phyloP scores from a whole-genome alignment of 805 yeast genomes.

The Lipomyces sp. region DNA sequence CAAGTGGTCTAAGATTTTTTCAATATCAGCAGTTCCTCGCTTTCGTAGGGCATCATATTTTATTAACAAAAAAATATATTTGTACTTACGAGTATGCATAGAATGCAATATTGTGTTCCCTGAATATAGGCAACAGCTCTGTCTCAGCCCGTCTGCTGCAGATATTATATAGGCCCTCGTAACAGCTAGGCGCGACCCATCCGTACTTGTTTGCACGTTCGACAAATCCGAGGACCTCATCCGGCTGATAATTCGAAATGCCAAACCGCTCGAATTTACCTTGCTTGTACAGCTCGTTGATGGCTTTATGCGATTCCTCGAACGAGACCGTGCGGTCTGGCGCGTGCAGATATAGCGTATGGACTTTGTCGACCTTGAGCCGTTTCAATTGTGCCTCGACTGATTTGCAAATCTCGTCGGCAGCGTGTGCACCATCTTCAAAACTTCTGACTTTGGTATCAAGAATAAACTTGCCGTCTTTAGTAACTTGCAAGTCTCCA shows the following conservation, averaged over 20 bases:
- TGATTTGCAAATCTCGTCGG: slow-evolving; percentile 15
- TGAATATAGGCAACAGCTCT: slow-evolving; percentile 39
- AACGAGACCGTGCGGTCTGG: slow-evolving; percentile 40
- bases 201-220: slow-evolving; percentile 22
- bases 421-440: slow-evolving; percentile 20
- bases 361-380: slow-evolving; percentile 24
- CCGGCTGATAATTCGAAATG: slow-evolving; percentile 39
- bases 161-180: slow-evolving; percentile 42
- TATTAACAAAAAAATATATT: neutral
- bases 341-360: slow-evolving; percentile 32
- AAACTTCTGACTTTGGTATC: slow-evolving; percentile 21
- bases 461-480: slow-evolving; percentile 13
- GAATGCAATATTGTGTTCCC: slow-evolving; percentile 37
- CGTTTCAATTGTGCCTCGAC: slow-evolving; percentile 17
- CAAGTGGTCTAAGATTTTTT: slow-evolving; percentile 21
- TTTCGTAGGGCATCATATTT: too few species aligned
- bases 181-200: slow-evolving; percentile 36
- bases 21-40: neutral
- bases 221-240: slow-evolving; percentile 35
- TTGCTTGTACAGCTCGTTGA: slow-evolving; percentile 38
- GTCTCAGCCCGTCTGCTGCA: slow-evolving; percentile 39
- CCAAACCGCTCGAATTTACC: slow-evolving; percentile 42
- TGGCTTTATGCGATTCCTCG: slow-evolving; percentile 39
- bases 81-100: slow-evolving; percentile 39
- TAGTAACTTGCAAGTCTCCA: slow-evolving; percentile 19